A percentile compares a stretch with the other conserved stretches of the same genome.
phyloP scores from a whole-genome alignment of 805 yeast species.

The Torulaspora maleeae region DNA sequence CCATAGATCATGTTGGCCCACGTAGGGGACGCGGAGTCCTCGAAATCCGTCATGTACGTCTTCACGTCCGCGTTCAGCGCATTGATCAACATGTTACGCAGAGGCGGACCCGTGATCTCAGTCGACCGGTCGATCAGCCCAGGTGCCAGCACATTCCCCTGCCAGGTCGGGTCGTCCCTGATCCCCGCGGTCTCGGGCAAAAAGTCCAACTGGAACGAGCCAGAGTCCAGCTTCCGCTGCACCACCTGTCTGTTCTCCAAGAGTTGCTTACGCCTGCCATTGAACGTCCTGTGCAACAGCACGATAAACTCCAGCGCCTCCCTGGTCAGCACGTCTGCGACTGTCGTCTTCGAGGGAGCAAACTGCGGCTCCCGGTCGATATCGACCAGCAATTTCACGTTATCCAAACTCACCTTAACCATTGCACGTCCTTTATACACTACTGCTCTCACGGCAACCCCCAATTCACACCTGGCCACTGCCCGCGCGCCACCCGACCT shows the following conservation, averaged over 20 bases:
- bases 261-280: slow-evolving; percentile 53
- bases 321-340: slow-evolving; percentile 38
- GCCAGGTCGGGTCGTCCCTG: slow-evolving; percentile 71
- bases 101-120: slow-evolving; percentile 84
- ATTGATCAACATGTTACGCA: slow-evolving; percentile 76
- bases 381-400: slow-evolving; percentile 38
- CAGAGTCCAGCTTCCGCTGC: slow-evolving; percentile 58
- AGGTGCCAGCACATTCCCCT: slow-evolving; percentile 66
- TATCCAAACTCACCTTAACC: slow-evolving; percentile 30
- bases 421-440: slow-evolving; percentile 5
- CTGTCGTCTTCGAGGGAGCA: slow-evolving; percentile 39
- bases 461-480: background rate
- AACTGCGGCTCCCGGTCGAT: slow-evolving; percentile 30
- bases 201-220: slow-evolving; percentile 53
- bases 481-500: background rate
- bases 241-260: slow-evolving; percentile 57
- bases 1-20: slow-evolving; percentile 78
- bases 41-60: slow-evolving; percentile 84
- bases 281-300: slow-evolving; percentile 68
- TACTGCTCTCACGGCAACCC: background rate
- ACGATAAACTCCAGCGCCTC: slow-evolving; percentile 62
- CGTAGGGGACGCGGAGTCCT: slow-evolving; percentile 80
- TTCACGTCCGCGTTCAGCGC: slow-evolving; percentile 75
- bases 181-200: slow-evolving; percentile 63
- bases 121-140: slow-evolving; percentile 71